Percentiles rank a stretch among this genome's conserved stretches.
These are phyloP conservation scores for Daldinia caldariorum DNA, from an alignment of 495 filamentous ascomycete species.

Conservation along the genomic window DNA sequence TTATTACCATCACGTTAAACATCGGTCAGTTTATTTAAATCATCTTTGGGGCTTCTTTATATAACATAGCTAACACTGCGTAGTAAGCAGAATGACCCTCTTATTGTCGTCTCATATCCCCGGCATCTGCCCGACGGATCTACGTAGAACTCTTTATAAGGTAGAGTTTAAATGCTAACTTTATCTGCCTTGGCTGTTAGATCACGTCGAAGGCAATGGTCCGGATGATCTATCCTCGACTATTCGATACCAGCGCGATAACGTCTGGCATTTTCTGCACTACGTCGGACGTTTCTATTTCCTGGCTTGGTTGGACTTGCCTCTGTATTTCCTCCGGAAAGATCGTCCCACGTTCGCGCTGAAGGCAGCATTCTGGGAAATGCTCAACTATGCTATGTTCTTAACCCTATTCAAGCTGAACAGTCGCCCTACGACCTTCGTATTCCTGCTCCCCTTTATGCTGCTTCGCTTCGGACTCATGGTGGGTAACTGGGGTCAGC, in stretches of 20 bases:
- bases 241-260: conserved; percentile 78
- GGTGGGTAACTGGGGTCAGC: conserved; percentile 81
- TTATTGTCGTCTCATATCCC: neutral
- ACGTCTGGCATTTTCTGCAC: conserved; percentile 66
- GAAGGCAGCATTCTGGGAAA: conserved; percentile 66
- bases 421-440: conserved; percentile 64
- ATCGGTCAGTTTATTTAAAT: conserved; percentile 50
- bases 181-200: neutral
- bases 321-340: conserved; percentile 73
- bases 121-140: neutral
- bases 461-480: conserved; percentile 71
- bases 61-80: neutral
- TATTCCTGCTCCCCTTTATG: conserved; percentile 68
- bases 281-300: conserved; percentile 79
- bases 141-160: neutral
- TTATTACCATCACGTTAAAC: conserved; percentile 86
- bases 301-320: conserved; percentile 77
- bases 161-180: neutral
- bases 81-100: conserved; percentile 5
- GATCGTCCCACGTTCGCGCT: conserved; percentile 60
- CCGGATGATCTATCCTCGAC: conserved; percentile 79
- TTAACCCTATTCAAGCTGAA: conserved; percentile 59
- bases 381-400: conserved; percentile 61
- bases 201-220: conserved; percentile 84
- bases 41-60: neutral